These are phyloP conservation scores for Oryza meyeriana DNA, from an alignment of 176 grass and related monocot genomes.

Conservation along the genomic window DNA sequence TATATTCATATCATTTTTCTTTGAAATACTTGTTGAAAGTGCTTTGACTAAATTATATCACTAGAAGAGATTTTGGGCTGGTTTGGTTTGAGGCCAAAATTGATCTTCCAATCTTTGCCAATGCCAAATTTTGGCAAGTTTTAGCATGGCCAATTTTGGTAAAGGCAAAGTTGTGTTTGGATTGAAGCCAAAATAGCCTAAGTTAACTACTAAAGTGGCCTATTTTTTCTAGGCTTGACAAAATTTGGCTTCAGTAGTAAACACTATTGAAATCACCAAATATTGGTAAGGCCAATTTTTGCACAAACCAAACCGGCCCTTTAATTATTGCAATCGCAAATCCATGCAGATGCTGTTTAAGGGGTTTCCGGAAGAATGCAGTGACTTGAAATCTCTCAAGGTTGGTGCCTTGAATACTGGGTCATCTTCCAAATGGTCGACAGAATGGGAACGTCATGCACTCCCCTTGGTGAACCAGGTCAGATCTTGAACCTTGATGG, in stretches of 20 bases:
- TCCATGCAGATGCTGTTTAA: slow-evolving; percentile 85
- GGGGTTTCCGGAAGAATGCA: slow-evolving; percentile 74
- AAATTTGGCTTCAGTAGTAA: too few relatives aligned
- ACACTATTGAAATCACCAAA: too few relatives aligned
- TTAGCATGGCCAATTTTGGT: too few relatives aligned
- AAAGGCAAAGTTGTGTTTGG: too few relatives aligned
- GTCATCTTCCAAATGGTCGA: slow-evolving; percentile 64
- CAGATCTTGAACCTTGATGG: slow-evolving; percentile 1
- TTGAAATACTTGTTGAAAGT: background rate
- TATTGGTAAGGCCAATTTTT: too few relatives aligned
- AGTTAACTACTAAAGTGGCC: too few relatives aligned
- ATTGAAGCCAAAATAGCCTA: too few relatives aligned
- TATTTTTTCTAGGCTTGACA: too few relatives aligned
- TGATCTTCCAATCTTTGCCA: too few relatives aligned
- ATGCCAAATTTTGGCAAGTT: too few relatives aligned
- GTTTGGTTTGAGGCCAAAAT: too few relatives aligned
- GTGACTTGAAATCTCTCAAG: slow-evolving; percentile 57
- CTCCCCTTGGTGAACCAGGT: slow-evolving; percentile 67
- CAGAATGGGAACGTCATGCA: slow-evolving; percentile 67
- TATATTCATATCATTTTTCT: background rate
- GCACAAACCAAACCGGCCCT: too few relatives aligned
- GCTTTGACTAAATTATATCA: background rate
- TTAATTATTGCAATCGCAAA: slow-evolving; percentile 10
- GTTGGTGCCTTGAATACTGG: slow-evolving; percentile 62
- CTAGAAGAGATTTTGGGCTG: background rate